These are phyloP conservation scores for Botryotinia convoluta DNA, from an alignment of 2,329 filamentous ascomycete species.

Conservation along the genomic window DNA sequence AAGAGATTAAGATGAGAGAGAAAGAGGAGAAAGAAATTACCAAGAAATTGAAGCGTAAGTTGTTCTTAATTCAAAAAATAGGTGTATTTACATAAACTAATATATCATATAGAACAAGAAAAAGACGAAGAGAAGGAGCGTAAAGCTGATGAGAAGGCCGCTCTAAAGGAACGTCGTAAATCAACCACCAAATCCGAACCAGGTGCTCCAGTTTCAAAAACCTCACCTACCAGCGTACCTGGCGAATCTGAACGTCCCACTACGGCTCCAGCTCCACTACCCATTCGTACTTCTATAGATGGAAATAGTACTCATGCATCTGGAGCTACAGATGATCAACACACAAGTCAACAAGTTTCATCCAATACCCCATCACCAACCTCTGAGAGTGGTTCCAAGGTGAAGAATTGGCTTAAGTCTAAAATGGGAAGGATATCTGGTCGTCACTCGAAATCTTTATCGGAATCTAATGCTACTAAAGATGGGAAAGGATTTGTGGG, in stretches of 20 bases:
- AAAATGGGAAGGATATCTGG: slow-evolving; percentile 44
- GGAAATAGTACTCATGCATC: slow-evolving; percentile 27
- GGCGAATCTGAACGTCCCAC: slow-evolving; percentile 16
- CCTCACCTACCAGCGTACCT: not conserved
- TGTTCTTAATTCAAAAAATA: not conserved
- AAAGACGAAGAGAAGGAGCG: slow-evolving; percentile 46
- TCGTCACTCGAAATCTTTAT: slow-evolving; percentile 28
- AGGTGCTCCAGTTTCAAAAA: not conserved
- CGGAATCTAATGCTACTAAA: slow-evolving; percentile 13
- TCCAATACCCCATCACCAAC: slow-evolving; percentile 25
- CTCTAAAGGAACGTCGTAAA: slow-evolving; percentile 52
- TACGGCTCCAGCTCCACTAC: slow-evolving; percentile 9
- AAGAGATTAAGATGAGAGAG: slow-evolving; percentile 54
- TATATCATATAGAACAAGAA: slow-evolving; percentile 38
- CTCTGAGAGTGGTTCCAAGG: slow-evolving; percentile 27
- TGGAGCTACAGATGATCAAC: slow-evolving; percentile 28
- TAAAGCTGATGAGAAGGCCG: slow-evolving; percentile 53
- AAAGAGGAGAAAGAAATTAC: slow-evolving; percentile 53
- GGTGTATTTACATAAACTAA: not conserved
- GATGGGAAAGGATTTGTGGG: slow-evolving; percentile 48
- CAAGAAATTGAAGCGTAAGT: slow-evolving; percentile 59
- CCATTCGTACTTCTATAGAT: slow-evolving; percentile 35
- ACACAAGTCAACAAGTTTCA: slow-evolving; percentile 25
- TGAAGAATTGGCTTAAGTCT: slow-evolving; percentile 55
- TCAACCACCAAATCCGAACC: slow-evolving; percentile 29